Base-by-base conservation (phyloP, 2,329 filamentous ascomycete species). In the Pseudogymnoascus sp. region DNA sequence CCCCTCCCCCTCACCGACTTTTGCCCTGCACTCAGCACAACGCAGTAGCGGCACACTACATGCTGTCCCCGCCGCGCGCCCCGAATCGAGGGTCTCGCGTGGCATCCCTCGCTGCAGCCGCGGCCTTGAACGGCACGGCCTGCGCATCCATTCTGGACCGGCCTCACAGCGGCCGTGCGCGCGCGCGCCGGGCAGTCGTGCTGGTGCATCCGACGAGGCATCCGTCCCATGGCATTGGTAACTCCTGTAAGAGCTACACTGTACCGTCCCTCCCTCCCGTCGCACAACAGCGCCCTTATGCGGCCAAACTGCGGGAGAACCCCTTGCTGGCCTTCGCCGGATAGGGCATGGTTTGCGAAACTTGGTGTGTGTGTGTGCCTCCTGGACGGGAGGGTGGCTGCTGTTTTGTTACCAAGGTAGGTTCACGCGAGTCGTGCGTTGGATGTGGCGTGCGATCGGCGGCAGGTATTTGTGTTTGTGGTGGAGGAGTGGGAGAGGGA, bases 331-430 rank as follows among this genome's bases (percentile, higher is more conserved):
- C 14, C 3, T n/a, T 5, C 23, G 23, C 49, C 49, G 49, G 25
- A 55, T 55, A 9, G 49, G 49, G 49, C 4, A 33, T 52, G n/a
- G 49, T 16, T 55, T 55, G 49, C 49, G 49, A 55, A 18, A 55
- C n/a, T 4, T 28, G 9, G 25, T 23, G 28, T 18, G n/a, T 31
- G 45, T 11, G 45, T 31, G 49, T 33, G 28, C 2, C 25, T 33
- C 8, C 12, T 33, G 2, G 49, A 55, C 49, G 28, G 25, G 49
- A 55, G 49, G n/a, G 49, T 33, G 49, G 49, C 33, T 11, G 4
- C 14, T 31, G 14, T 21, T 23, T 2, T 31, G 23, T 52, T 33
- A 52, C 45, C 25, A 52, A 52, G 45, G 45, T 52, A 52, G n/a
- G 25, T 31, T 28, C 9, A 31, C 3, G 45, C 45, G 45, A 52